Evolutionary conservation across 1,284 basidiomycete species (phyloP).

Genomic region (Papiliotrema laurentii): DNA sequence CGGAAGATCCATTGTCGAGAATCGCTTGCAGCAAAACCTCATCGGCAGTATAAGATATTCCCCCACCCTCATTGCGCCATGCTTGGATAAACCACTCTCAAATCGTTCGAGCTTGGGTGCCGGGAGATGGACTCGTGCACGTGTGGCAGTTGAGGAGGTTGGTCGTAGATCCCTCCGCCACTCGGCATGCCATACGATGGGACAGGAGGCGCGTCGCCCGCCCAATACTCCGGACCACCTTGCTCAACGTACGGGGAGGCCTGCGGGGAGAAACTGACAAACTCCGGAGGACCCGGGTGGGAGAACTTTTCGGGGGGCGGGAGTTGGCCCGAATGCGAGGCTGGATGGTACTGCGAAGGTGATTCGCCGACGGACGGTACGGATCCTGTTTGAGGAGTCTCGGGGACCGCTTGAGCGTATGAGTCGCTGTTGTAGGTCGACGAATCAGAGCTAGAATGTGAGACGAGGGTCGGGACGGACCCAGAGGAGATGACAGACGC

Average conservation of each 20-base stretch:
- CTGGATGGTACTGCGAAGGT: background rate
- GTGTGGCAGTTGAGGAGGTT: constrained; percentile 24
- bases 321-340: background rate
- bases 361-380: background rate
- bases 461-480: constrained; percentile 16
- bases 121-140: constrained; percentile 21
- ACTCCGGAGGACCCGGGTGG: background rate
- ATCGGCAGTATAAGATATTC: too few species aligned
- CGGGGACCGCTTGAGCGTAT: constrained; percentile 7
- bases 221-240: background rate
- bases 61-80: constrained; percentile 6
- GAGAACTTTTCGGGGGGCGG: constrained; percentile 1
- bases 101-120: constrained; percentile 28
- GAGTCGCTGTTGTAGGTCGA: constrained; percentile 6
- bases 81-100: constrained; percentile 21
- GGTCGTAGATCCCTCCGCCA: constrained; percentile 3
- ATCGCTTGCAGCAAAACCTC: too few species aligned
- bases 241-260: background rate
- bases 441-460: constrained; percentile 18
- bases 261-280: constrained; percentile 4
- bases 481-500: constrained; percentile 4
- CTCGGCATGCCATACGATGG: constrained; percentile 5
- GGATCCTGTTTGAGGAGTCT: constrained; percentile 3
- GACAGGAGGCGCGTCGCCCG: background rate
- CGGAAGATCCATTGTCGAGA: too few species aligned